Evolutionary conservation across 2,329 filamentous ascomycete genomes (phyloP), one percentile per base, ranked within the genome.

Genomic region (Ilyonectria sp.): DNA sequence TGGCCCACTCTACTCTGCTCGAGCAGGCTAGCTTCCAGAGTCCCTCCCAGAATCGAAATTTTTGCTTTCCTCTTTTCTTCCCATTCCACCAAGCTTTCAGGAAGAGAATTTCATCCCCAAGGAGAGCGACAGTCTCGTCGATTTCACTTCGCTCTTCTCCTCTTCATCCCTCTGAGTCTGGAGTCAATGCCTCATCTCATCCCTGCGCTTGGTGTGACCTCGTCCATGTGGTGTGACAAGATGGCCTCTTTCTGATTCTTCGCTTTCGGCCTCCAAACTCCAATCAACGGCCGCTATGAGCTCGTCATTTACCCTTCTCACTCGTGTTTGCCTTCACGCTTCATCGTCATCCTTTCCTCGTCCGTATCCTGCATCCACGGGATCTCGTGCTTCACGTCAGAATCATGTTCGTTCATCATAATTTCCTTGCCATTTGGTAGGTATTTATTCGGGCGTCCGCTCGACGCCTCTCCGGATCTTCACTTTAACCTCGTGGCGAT

Each of bases 401-500:
- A 40, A 33, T 56, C 17, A 17, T 61, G 19, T 60, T 56, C 50
- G 19, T 57, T 60, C 60, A 63, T 52, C 68, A 74, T 69, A 70
- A 58, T 69, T 72, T 73, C 65, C 71, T 70, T 77, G 79, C 74
- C 75, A 78, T 79, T 78, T 75, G 69, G 35, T 62, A 65, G 70
- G 74, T 78, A 80, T 80, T 79, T 79, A 77, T 80, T 80, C 71
- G 78, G 81, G 82, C 80, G 84, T 85, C 84, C 84, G 85, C 89
- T 92, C 90, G 85, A 91, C 89, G 88, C 88, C 82, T 83, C 82
- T 83, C 85, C 85, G 79, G 74, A 86, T 83, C 85, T 86, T 89
- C 85, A 89, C 89, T 92, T 92, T 90, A 92, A 92, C 90, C 90
- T 91, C 89, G 86, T 90, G 87, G 86, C 82, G 81, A 82, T 82